Evolutionary conservation across 768 basidiomycete genomes (phyloP).

Genomic region (Tulasnella sp.): DNA sequence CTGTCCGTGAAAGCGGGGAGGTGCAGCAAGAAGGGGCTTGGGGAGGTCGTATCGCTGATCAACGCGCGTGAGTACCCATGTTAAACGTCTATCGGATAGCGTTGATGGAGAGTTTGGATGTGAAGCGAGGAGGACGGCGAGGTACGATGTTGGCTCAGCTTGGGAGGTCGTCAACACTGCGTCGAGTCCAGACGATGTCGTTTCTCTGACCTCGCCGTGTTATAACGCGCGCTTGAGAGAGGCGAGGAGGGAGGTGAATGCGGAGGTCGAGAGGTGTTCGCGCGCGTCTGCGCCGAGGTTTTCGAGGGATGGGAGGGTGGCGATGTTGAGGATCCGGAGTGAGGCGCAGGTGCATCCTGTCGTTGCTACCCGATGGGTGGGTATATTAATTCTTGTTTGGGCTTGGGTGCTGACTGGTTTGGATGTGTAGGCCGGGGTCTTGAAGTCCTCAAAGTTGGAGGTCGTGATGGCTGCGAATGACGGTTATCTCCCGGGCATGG

Average conservation of each 20-base stretch:
- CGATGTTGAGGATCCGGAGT: slow-evolving; percentile 32
- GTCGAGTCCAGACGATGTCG: slow-evolving; percentile 22
- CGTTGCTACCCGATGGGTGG: slow-evolving; percentile 35
- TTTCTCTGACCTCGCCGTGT: slow-evolving; percentile 20
- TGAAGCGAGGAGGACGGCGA: neutral
- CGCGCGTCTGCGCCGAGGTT: slow-evolving; percentile 32
- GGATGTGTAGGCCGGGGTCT: slow-evolving; percentile 24
- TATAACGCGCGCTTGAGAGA: slow-evolving; percentile 26
- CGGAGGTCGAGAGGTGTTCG: slow-evolving; percentile 29
- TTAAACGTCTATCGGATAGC: too few relatives aligned
- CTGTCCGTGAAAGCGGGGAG: slow-evolving; percentile 25
- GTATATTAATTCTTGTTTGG: neutral
- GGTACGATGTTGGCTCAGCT: slow-evolving; percentile 21
- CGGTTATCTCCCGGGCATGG: slow-evolving; percentile 30
- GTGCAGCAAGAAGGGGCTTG: slow-evolving; percentile 31
- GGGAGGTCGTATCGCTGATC: slow-evolving; percentile 33
- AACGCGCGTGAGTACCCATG: slow-evolving; percentile 29
- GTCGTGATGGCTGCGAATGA: slow-evolving; percentile 31
- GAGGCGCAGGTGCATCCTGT: slow-evolving; percentile 36
- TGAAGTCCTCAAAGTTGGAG: slow-evolving; percentile 26
- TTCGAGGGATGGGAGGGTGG: slow-evolving; percentile 34
- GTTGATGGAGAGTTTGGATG: too few relatives aligned
- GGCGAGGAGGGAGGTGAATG: slow-evolving; percentile 29
- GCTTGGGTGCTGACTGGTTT: neutral
- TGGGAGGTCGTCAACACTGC: slow-evolving; percentile 30